Percentiles rank a stretch among this genome's conserved stretches.
Conservation (phyloP, 108 stramenopile species). For the Conticribra guillardii region DNA sequence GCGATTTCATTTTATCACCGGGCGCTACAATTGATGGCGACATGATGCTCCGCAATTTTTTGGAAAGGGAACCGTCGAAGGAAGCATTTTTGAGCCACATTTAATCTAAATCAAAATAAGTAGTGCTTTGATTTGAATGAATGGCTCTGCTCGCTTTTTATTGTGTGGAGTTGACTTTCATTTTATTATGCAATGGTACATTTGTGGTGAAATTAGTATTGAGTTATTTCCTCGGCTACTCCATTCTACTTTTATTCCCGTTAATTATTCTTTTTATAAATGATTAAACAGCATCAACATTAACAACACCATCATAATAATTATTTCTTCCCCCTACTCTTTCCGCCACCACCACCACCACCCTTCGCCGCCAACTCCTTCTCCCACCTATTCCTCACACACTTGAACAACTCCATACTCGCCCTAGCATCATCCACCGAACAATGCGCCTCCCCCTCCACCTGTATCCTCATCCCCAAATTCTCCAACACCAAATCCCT, state of each 20-base stretch:
- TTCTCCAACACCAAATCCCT: slow-evolving; percentile 89
- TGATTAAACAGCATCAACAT: no score
- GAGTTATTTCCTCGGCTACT: no score
- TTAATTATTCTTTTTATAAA: no score
- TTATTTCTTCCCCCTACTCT: no score
- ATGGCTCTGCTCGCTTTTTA: no score
- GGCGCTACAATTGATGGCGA: slow-evolving; percentile 18
- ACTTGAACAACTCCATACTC: slow-evolving; percentile 84
- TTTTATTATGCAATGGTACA: no score
- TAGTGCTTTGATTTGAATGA: no score
- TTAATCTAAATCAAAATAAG: no score
- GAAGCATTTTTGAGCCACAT: slow-evolving; percentile 14
- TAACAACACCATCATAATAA: no score
- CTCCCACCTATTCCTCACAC: slow-evolving; percentile 78
- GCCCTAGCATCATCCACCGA: slow-evolving; percentile 86
- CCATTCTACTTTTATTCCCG: no score
- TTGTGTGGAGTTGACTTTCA: no score
- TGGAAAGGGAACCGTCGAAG: slow-evolving; percentile 11
- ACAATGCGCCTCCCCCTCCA: slow-evolving; percentile 73
- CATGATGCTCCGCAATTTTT: slow-evolving; percentile 17
- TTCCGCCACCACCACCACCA: slow-evolving; percentile 15
- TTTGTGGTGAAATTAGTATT: no score
- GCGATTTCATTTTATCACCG: slow-evolving; percentile 12
- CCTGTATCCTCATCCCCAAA: slow-evolving; percentile 68
- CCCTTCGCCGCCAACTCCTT: slow-evolving; percentile 52